These are phyloP conservation scores for Lonicera japonica DNA, from an alignment of 129 eudicot species.

Conservation along the genomic window DNA sequence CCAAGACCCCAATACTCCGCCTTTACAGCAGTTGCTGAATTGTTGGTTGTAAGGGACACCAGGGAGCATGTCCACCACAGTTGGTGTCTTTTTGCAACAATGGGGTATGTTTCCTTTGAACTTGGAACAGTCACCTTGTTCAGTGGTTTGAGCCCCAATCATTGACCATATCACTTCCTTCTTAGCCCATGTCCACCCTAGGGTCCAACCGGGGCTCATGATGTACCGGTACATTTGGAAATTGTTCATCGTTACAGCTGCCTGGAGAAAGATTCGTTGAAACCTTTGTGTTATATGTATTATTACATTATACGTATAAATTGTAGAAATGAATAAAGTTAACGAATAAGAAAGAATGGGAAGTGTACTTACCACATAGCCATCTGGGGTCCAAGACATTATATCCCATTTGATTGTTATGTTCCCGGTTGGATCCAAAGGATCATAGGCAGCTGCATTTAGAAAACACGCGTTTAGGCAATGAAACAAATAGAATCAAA, in stretches of 20 bases:
- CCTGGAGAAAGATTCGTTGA: constrained; percentile 28
- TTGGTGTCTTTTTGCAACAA: constrained; percentile 83
- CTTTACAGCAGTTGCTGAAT: constrained; percentile 78
- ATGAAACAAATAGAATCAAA: background rate
- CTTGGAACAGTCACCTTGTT: constrained; percentile 96
- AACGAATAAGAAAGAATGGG: too few relatives aligned
- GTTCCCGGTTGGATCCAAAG: constrained; percentile 86
- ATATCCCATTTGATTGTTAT: constrained; percentile 88
- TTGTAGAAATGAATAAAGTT: background rate
- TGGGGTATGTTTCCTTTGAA: constrained; percentile 90
- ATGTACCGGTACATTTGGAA: constrained; percentile 88
- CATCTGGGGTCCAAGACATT: constrained; percentile 83
- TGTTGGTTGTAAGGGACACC: constrained; percentile 93
- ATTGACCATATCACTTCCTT: constrained; percentile 89
- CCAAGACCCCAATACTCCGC: constrained; percentile 76
- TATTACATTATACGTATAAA: background rate
- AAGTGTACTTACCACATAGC: constrained; percentile 56
- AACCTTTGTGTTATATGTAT: background rate
- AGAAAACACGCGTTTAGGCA: background rate
- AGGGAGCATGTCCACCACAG: constrained; percentile 75
- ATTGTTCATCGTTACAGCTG: constrained; percentile 72
- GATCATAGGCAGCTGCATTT: constrained; percentile 75
- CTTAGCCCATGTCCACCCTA: constrained; percentile 99
- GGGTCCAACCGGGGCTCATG: constrained; percentile 82
- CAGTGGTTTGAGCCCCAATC: constrained; percentile 86